Conservation (phyloP, 2,329 filamentous ascomycete genomes). For the Neonectria coccinea region DNA sequence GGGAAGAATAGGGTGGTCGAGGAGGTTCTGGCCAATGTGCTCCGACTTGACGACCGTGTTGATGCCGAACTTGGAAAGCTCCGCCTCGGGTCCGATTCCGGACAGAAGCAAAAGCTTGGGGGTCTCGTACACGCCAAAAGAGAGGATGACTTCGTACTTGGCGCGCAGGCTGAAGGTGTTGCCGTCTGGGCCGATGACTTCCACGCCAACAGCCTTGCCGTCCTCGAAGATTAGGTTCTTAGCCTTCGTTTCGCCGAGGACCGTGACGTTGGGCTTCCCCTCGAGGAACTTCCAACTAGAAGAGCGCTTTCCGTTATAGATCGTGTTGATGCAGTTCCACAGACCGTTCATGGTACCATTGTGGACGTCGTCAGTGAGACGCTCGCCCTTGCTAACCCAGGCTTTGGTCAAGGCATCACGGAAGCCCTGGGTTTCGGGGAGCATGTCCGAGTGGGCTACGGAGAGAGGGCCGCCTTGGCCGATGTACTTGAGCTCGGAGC, state of each 20-base stretch:
- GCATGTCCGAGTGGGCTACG: conserved; percentile 65
- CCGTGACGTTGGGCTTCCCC: conserved; percentile 66
- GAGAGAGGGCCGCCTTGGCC: conserved; percentile 64
- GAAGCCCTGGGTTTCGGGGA: conserved; percentile 64
- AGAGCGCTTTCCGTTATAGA: conserved; percentile 68
- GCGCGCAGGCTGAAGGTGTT: conserved; percentile 60
- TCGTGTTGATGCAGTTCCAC: conserved; percentile 64
- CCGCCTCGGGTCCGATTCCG: conserved; percentile 68
- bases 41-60: conserved; percentile 65
- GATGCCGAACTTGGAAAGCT: conserved; percentile 67
- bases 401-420: conserved; percentile 62
- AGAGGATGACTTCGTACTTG: conserved; percentile 61
- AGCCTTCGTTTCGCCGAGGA: conserved; percentile 60
- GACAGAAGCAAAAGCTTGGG: conserved; percentile 74
- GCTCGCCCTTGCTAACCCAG: conserved; percentile 65
- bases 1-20: conserved; percentile 70
- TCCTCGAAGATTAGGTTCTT: conserved; percentile 66
- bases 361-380: conserved; percentile 66
- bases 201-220: conserved; percentile 58
- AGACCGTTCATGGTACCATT: conserved; percentile 67
- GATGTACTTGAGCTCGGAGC: conserved; percentile 61
- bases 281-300: conserved; percentile 63
- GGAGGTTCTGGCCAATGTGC: conserved; percentile 73
- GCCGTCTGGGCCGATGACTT: conserved; percentile 53
- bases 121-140: conserved; percentile 69